Evolutionary conservation across 2,329 filamentous ascomycete species (phyloP).

Genomic region (Aspergillus alliaceus): DNA sequence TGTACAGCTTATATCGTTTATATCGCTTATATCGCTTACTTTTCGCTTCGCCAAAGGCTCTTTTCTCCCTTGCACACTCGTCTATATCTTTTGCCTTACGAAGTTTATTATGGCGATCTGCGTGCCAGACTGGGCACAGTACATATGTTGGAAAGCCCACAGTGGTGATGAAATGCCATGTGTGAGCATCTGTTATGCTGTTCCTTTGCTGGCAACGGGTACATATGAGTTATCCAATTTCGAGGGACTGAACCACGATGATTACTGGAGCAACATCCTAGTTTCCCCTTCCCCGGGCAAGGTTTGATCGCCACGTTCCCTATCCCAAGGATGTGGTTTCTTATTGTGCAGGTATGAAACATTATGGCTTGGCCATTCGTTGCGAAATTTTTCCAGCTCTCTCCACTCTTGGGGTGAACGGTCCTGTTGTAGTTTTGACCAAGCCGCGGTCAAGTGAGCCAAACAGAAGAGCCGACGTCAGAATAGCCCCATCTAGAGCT

Average conservation of each 20-base stretch:
- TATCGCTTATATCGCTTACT: neutral
- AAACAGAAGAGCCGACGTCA: slow-evolving; percentile 7
- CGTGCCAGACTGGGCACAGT: neutral
- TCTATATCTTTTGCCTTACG: neutral
- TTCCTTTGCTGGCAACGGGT: neutral
- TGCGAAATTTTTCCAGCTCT: neutral
- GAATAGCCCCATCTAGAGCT: slow-evolving; percentile 1
- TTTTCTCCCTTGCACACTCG: neutral
- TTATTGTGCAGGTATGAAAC: slow-evolving; percentile 3
- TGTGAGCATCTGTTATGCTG: neutral
- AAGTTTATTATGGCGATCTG: neutral
- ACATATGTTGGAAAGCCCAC: neutral
- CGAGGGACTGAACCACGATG: neutral
- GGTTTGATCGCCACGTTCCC: slow-evolving; percentile 9
- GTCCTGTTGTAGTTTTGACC: slow-evolving; percentile 10
- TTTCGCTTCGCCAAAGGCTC: neutral
- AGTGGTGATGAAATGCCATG: neutral
- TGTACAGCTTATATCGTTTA: neutral
- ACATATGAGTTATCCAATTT: slow-evolving; percentile 3
- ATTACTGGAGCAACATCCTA: neutral
- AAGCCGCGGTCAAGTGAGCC: slow-evolving; percentile 7
- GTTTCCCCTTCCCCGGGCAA: neutral
- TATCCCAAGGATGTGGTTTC: neutral
- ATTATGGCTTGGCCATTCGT: neutral
- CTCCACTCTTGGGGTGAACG: neutral